Percentiles rank a stretch among this genome's conserved stretches.
Conservation (phyloP, 257 asterid genomes). For the Ajuga chamaepitys region DNA sequence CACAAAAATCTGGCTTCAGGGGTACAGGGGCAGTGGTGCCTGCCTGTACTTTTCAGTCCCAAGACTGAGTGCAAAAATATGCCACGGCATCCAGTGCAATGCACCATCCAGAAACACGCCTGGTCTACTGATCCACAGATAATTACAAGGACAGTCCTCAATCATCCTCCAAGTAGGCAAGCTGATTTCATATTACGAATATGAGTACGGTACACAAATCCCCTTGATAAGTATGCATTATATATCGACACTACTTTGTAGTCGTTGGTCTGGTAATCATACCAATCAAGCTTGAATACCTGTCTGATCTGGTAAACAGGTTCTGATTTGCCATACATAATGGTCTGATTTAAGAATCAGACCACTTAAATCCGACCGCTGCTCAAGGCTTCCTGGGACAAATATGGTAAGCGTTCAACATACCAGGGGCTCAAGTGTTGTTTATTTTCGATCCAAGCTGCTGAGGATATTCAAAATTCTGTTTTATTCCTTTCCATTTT, state of each 20-base stretch:
- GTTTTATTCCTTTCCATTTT: no score
- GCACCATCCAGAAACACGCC: slow-evolving; percentile 6
- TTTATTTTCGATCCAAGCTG: no score
- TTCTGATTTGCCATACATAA: no score
- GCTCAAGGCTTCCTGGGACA: no score
- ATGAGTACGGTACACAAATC: not conserved
- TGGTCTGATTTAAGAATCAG: no score
- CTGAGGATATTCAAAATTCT: no score
- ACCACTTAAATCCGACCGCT: no score
- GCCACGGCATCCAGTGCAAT: not conserved
- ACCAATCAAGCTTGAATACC: no score
- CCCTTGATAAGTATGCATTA: no score
- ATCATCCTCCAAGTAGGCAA: slow-evolving; percentile 5
- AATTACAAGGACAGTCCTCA: not conserved
- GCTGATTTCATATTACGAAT: not conserved
- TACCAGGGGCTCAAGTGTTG: no score
- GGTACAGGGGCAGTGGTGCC: not conserved
- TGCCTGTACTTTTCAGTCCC: not conserved
- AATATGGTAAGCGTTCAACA: no score
- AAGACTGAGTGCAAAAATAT: slow-evolving; percentile 3
- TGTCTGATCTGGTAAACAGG: no score
- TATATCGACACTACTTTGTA: slow-evolving; percentile 10
- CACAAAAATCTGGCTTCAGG: not conserved
- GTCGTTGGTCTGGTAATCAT: not conserved
- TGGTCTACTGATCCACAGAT: not conserved